Evolutionary conservation across 2,329 filamentous ascomycete species (phyloP), one percentile per base, ranked within the genome.

Genomic region (Penicillium sp.): DNA sequence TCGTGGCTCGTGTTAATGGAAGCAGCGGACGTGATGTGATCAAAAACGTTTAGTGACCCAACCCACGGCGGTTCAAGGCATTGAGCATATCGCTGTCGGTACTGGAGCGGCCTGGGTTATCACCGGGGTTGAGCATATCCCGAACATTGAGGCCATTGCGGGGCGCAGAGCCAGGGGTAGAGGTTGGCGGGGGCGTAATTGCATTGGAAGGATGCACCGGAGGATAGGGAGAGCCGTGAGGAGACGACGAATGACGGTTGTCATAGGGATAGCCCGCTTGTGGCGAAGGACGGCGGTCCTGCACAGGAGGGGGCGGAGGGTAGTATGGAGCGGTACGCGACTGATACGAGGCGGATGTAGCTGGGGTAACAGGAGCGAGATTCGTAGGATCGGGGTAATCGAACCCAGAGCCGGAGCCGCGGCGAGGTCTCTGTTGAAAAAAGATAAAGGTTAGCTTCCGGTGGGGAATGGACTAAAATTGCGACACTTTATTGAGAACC

Each of bases 11-110:
- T 11, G 26, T 49, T 31, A 21, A 30, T 15, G 17, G 21, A n/a
- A 11, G 38, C 50, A n/a, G 7, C 31, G 17, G 13, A 49, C 31
- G 26, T 4, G 35, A 19, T n/a, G 11, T 30, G 17, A 11, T 4
- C 38, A 19, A 9, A 23, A 17, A 7, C 51, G 30, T n/a, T 64
- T 73, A 73, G 67, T 75, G 69, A 49, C 70, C 69, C 49, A 76
- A 67, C 6, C 77, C 78, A 52, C 76, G 74, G 55, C 79, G 77
- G 62, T 81, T 79, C 54, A 82, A 68, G 35, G 78, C 78, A 67
- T 80, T 83, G 45, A 83, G 75, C 81, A 83, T 83, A 60, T 82
- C 79, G 63, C 79, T 83, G 68, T 83, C 81, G 30, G 78, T 80
- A 61, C 76, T 81, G 46, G 77, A 79, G 31, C 81, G 78, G 29